phyloP scores from a whole-genome alignment of 2,329 filamentous ascomycete genomes.

The Elsinoe arachidis region DNA sequence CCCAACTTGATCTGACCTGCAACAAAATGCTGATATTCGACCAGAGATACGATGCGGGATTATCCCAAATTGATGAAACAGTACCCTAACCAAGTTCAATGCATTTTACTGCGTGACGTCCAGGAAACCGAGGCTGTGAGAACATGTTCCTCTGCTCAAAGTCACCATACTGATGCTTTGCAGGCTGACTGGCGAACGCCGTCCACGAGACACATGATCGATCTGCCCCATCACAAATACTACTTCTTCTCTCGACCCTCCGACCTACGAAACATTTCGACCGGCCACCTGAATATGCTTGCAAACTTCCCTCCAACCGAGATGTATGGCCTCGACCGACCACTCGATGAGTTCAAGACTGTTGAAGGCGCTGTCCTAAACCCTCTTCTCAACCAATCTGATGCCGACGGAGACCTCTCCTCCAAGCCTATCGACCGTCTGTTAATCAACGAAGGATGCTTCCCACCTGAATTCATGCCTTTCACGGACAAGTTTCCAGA shows the following conservation, averaged over 20 bases:
- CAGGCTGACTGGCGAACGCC: constrained; percentile 18
- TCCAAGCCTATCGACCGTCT: too few species aligned
- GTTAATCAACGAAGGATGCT: constrained; percentile 11
- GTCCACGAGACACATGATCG: constrained; percentile 8
- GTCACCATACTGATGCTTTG: background rate
- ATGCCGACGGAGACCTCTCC: too few species aligned
- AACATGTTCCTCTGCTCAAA: background rate
- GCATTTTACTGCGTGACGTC: constrained; percentile 21
- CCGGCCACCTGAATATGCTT: constrained; percentile 12
- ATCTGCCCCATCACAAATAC: constrained; percentile 13
- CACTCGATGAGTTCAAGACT: background rate
- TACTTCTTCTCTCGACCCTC: constrained; percentile 17
- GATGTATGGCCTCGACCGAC: background rate
- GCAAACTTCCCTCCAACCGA: background rate
- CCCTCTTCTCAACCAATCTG: too few species aligned
- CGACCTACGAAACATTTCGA: constrained; percentile 15
- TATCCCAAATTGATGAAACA: constrained; percentile 17
- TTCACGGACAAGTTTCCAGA: background rate
- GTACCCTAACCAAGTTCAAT: constrained; percentile 20
- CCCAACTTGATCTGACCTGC: background rate
- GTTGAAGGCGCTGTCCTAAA: background rate
- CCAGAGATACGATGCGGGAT: constrained; percentile 14
- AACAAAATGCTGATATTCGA: background rate
- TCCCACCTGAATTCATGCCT: background rate
- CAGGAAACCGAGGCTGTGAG: constrained; percentile 18